Conservation (phyloP, 352 stramenopile genomes). For the Elongisporangium prolatum region DNA sequence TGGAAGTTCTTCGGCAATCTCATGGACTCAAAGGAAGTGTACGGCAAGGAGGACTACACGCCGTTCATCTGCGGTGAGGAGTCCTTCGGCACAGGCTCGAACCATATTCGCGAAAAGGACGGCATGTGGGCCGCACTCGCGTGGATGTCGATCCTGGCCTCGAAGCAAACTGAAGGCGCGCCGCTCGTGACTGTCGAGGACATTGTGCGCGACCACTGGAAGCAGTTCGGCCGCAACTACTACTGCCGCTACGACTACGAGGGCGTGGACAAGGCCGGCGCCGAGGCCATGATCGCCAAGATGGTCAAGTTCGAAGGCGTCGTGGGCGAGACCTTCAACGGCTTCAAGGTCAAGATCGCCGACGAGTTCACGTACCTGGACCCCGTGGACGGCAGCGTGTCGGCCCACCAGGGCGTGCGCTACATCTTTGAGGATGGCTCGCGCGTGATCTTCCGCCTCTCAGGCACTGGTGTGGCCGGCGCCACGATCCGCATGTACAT, state of each 20-base stretch:
- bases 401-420: conserved; percentile 95
- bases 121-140: conserved; percentile 98
- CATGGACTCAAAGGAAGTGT: conserved; percentile 97
- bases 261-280: conserved; percentile 90
- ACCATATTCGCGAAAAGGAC: conserved; percentile 99
- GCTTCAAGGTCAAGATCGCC: conserved; percentile 77
- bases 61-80: conserved; percentile 99
- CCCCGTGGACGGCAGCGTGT: conserved; percentile 95
- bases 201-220: conserved; percentile 96
- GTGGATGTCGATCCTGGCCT: conserved; percentile 98
- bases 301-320: conserved; percentile 70
- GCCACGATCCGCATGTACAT: conserved; percentile 99
- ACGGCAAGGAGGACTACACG: conserved; percentile 95
- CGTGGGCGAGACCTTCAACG: conserved; percentile 63
- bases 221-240: conserved; percentile 97
- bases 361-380: conserved; percentile 99
- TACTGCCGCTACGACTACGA: conserved; percentile 99
- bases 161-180: conserved; percentile 79
- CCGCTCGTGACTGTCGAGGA: conserved; percentile 95
- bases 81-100: conserved; percentile 97
- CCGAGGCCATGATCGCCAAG: conserved; percentile 68
- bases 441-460: conserved; percentile 97
- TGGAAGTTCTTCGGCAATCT: conserved; percentile 99
- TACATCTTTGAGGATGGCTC: conserved; percentile 94
- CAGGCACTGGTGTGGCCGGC: conserved; percentile 95